Base-by-base conservation (phyloP, 2,329 filamentous ascomycete genomes). In the Penicillium sp. region DNA sequence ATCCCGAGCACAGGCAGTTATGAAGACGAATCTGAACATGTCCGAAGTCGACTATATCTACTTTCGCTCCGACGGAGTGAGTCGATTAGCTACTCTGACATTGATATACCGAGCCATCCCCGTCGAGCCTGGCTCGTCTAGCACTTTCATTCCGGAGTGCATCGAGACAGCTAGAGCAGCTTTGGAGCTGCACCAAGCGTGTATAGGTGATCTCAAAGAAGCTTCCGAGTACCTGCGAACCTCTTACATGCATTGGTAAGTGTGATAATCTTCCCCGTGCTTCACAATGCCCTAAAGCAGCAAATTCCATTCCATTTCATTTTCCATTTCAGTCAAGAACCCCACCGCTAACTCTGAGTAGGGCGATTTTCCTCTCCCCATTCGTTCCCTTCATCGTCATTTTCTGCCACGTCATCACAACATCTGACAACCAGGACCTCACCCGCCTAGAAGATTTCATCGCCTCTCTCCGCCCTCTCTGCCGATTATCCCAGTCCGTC, bases 381-480 rank as follows among this genome's bases (percentile, higher is more conserved):
- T 82, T 82, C 63, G 79, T 80, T 39, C 80, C 80, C 0, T 82
- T 81, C 58, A 80, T 82, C 10, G 78, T 82, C 1, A 69, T 81
- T 10, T 82, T 82, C 65, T 80, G 79, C 65, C 76, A 82, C 55
- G 72, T 75, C 1, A 78, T 82, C 39, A 83, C 87, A 66, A 82
- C 83, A 0, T 81, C 82, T 6, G 73, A 80, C 27, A 72, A 75
- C 19, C 71, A 72, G 10, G 87, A 89, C 62, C 77, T 89, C 4
- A 66, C 74, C 33, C 79, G 82, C 0, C 77, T 89, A 1, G 78
- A 81, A 37, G 79, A 82, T 2, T 89, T 89, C 63, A 81, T 84
- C 50, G 70, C 75, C 19, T 87, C 83, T 2, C 79, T 89, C 2
- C 78, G 82, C 59, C 78, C 80, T 0, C 78, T 81, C 2, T 78